phyloP scores from a whole-genome alignment of 768 basidiomycete species.

The Hydnum rufescens region DNA sequence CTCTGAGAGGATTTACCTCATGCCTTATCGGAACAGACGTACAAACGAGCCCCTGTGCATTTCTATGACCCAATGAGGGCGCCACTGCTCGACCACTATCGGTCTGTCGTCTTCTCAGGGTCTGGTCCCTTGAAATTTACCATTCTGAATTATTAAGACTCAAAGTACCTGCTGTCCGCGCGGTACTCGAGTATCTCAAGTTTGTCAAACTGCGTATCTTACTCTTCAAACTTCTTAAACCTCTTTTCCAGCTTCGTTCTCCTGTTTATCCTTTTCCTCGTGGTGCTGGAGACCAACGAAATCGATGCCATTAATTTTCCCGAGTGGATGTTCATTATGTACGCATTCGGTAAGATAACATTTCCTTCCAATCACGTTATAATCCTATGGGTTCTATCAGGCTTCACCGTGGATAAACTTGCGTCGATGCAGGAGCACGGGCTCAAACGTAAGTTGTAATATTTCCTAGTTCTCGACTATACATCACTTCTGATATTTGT shows the following conservation, averaged over 20 bases:
- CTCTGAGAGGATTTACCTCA: not conserved
- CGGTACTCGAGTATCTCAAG: conserved; percentile 81
- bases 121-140: not conserved
- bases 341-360: conserved; percentile 20
- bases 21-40: conserved; percentile 36
- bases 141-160: conserved; percentile 35
- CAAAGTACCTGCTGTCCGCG: conserved; percentile 83
- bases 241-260: conserved; percentile 41
- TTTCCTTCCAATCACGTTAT: conserved; percentile 21
- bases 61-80: conserved; percentile 91
- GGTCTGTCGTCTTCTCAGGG: conserved; percentile 26
- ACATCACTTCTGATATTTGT: not conserved
- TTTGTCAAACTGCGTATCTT: conserved; percentile 16
- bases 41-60: conserved; percentile 79
- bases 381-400: conserved; percentile 24
- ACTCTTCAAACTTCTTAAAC: conserved; percentile 2
- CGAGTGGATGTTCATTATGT: conserved; percentile 59
- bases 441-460: conserved; percentile 40
- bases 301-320: conserved; percentile 37
- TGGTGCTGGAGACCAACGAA: conserved; percentile 59
- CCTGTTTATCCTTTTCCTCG: conserved; percentile 57
- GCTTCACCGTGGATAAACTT: conserved; percentile 80
- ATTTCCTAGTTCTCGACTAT: not conserved
- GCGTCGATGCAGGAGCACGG: conserved; percentile 95
- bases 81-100: conserved; percentile 86